Evolutionary conservation across 1,139 yeast species (phyloP).

Genomic region (Zygoascus hellenicus): DNA sequence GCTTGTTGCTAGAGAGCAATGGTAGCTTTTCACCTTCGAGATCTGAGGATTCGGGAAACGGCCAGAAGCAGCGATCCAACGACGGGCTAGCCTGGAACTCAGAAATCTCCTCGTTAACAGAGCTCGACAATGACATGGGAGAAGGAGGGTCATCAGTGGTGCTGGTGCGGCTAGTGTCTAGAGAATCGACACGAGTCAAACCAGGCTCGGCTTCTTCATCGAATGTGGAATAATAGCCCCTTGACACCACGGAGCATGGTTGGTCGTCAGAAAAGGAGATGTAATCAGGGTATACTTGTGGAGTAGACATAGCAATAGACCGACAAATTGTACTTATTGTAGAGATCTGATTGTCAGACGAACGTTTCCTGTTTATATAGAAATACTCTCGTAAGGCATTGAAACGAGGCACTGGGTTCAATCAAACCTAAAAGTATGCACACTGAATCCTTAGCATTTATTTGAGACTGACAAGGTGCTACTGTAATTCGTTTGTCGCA

Average conservation of each 20-base stretch:
- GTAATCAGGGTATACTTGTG: neutral
- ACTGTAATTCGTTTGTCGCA: too few species aligned
- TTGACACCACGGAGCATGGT: neutral
- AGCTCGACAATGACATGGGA: neutral
- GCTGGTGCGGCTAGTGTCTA: conserved; percentile 2
- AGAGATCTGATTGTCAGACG: too few species aligned
- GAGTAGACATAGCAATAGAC: too few species aligned
- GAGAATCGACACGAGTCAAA: neutral
- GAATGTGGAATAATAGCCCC: neutral
- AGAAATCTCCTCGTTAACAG: neutral
- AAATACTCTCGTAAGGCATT: too few species aligned
- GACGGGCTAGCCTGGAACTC: too few species aligned
- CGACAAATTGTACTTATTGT: too few species aligned
- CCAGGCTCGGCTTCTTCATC: neutral
- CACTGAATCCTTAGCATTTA: too few species aligned
- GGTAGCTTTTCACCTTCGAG: conserved; percentile 6
- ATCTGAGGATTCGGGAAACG: conserved; percentile 2
- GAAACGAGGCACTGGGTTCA: too few species aligned
- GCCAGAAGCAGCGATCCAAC: conserved; percentile 2
- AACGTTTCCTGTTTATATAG: too few species aligned
- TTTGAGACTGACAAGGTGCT: too few species aligned
- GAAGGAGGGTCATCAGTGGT: neutral
- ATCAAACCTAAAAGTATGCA: too few species aligned
- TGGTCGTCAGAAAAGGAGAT: conserved; percentile 4
- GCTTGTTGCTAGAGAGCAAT: neutral